Conservation (phyloP, 1,139 yeast species). For the Blastobotrys apis region DNA sequence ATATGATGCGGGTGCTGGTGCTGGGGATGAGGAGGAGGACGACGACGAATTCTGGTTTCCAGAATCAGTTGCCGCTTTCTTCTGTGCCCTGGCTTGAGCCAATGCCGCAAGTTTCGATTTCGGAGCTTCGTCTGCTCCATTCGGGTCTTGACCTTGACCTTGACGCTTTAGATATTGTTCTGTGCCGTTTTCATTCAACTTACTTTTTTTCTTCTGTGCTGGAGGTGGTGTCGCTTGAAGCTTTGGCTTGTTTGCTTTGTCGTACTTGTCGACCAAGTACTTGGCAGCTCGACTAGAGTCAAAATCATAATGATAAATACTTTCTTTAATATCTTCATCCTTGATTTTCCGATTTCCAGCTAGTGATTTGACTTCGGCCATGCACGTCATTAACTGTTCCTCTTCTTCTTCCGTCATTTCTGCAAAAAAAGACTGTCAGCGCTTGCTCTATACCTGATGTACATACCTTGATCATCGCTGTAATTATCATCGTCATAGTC, state of each 20-base stretch:
- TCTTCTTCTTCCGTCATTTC: conserved; percentile 25
- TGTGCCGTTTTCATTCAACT: conserved; percentile 10
- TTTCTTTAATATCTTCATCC: conserved; percentile 53
- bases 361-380: conserved; percentile 42
- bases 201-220: conserved; percentile 18
- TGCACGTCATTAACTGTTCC: conserved; percentile 29
- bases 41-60: not conserved
- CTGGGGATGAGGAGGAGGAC: not conserved
- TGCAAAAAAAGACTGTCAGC: not conserved
- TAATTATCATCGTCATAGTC: conserved; percentile 19
- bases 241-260: conserved; percentile 20
- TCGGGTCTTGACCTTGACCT: conserved; percentile 13
- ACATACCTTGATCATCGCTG: conserved; percentile 19
- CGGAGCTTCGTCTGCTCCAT: not conserved
- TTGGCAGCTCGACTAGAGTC: conserved; percentile 51
- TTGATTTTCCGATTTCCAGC: conserved; percentile 48
- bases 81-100: conserved; percentile 42
- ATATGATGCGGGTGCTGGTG: not conserved
- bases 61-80: conserved; percentile 3
- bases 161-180: conserved; percentile 10
- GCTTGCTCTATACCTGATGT: not conserved
- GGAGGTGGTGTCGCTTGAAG: no score
- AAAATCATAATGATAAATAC: conserved; percentile 58
- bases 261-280: conserved; percentile 45
- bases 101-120: conserved; percentile 46